phyloP scores from a whole-genome alignment of 306 rosid species.

The Dryas octopetala region DNA sequence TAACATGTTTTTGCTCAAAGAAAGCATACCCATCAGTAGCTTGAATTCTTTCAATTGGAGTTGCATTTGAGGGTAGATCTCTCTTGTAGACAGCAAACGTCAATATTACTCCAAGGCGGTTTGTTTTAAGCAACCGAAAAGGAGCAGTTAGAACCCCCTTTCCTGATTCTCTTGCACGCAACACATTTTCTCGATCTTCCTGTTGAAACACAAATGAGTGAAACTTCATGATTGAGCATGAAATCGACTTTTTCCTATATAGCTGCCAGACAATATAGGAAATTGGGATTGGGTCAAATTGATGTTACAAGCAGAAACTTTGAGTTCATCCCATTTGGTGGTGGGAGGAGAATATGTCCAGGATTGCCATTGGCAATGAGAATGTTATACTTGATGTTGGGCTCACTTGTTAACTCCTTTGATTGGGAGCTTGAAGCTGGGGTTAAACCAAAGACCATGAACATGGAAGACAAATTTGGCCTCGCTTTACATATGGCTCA shows the following conservation, averaged over 20 bases:
- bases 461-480: too few species aligned
- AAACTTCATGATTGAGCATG: too few species aligned
- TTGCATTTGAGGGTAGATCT: conserved; percentile 86
- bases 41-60: conserved; percentile 85
- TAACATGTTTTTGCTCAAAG: conserved; percentile 6
- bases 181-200: conserved; percentile 86
- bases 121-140: conserved; percentile 78
- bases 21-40: conserved; percentile 83
- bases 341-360: conserved; percentile 43
- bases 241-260: too few species aligned
- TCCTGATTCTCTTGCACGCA: conserved; percentile 92
- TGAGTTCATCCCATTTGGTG: conserved; percentile 45
- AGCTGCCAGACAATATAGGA: too few species aligned
- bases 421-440: too few species aligned
- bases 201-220: too few species aligned
- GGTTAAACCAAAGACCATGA: too few species aligned
- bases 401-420: too few species aligned
- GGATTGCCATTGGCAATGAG: conserved; percentile 43
- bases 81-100: conserved; percentile 94
- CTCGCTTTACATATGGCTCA: too few species aligned
- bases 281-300: conserved; percentile 13
- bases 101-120: conserved; percentile 89
- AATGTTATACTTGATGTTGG: too few species aligned
- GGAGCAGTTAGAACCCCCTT: conserved; percentile 97
- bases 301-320: conserved; percentile 24